Evolutionary conservation across 148 eudicot species (phyloP), one percentile per base, ranked within the genome.

Genomic region (Arbutus unedo): DNA sequence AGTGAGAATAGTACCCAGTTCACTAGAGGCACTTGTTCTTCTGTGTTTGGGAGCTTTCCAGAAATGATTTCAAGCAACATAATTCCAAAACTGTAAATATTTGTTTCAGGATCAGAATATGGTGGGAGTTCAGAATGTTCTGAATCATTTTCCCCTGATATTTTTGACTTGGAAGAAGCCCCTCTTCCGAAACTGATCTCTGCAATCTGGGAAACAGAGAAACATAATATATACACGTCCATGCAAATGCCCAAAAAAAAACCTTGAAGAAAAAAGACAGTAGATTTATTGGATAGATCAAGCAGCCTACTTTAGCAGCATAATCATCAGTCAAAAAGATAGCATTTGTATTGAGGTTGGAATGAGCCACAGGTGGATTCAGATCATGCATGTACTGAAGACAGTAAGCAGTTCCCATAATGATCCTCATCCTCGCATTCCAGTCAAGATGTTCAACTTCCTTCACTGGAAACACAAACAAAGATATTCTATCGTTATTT

Each of bases 351-450:
- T 77, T 85, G 86, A 96, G 83, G 78, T 87, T 85, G 66, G 87
- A 57, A 82, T 89, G 95, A 14, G 90, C 77, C 59, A 91, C 89
- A 1, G 99, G 95, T 51, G 98, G 96, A 86, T 86, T 88, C 75
- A 94, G 87, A 49, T 89, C 93, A 79, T 96, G 99, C 97, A 93
- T 93, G 86, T 96, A 84, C 78, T 94, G 94, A 62, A 96, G 95
- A 84, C 99, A 96, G 81, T 96, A 96, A 31, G 94, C 93, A 6
- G 87, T 85, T 85, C 99, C 99, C 99, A 96, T 96, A 14, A 93
- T 89, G 31, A 92, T 84, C 83, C 99, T 93, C 87, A 85, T 84
- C 88, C 99, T 88, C n/a, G 91, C 89, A 81, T 79, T 89, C 99
- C 99, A 96, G 82, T 96, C 99, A 68, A 96, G 95, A 88, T 92